Base-by-base conservation (phyloP, 78 protist genomes). In the Isochrysis galbana region DNA sequence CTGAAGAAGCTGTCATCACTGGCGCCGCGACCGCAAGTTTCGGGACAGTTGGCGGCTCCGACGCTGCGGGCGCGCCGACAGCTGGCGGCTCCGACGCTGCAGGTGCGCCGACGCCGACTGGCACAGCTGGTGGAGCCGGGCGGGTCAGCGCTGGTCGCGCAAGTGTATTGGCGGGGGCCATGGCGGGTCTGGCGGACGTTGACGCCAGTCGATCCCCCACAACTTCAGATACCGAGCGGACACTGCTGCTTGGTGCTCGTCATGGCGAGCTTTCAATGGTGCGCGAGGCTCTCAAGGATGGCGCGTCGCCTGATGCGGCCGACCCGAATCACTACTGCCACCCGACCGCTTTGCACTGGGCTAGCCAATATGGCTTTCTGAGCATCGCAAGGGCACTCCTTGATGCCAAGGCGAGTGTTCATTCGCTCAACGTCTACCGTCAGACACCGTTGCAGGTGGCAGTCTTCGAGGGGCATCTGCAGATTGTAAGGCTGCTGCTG, bases 311-410 rank as follows among this genome's bases (percentile, higher is more conserved):
- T 2, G 74, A 61, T 51, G 14, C 61, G n/a, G 74, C 26, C 74
- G 23, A 61, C n/a, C 36, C 74, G 74, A 23, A 21, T 7, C n/a
- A 61, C 74, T 19, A 80, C 14, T 80, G 39, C 39, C 32, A 19
- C 21, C 26, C 47, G 39, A 80, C 88, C 41, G 88, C 88, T 34
- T 36, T 80, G 55, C 88, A 80, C 38, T 80, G 88, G 88, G 88
- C 88, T 5, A 5, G 55, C 25, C 80, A 70, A 41, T 14, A 4
- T 41, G 41, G 88, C 88, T 0, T 1, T 38, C 29, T 80, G 39
- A 0, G 1, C 29, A 29, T 80, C 39, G 88, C 36, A 11, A 0
- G 19, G 11, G 42, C 23, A 7, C 88, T 77, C 34, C 86, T 77
- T 34, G 44, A 39, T 3, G 36, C 22, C 23, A 38, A 38, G 32